Conservation (phyloP, 768 basidiomycete genomes). For the Cubamyces sp. region DNA sequence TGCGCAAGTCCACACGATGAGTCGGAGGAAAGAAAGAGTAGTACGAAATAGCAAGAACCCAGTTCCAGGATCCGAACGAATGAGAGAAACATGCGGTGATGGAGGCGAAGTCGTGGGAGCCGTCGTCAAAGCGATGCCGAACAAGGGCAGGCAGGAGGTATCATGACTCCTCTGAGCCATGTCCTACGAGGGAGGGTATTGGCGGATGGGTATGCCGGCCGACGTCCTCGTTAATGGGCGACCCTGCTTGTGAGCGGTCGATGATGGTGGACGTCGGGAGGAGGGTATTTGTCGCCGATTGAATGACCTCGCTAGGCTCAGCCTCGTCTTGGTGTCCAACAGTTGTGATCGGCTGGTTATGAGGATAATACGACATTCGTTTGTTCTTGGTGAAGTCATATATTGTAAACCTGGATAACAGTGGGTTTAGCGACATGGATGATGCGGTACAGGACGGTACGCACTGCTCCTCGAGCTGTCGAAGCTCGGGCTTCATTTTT, state of each 20-base stretch:
- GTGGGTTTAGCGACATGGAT: not conserved
- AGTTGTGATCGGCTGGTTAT: slow-evolving; percentile 65
- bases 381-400: slow-evolving; percentile 81
- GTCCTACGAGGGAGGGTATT: slow-evolving; percentile 42
- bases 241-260: slow-evolving; percentile 47
- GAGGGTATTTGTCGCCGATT: slow-evolving; percentile 44
- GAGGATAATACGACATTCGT: slow-evolving; percentile 86
- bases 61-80: slow-evolving; percentile 9
- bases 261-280: slow-evolving; percentile 48
- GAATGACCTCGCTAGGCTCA: slow-evolving; percentile 34
- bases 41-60: not conserved
- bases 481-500: slow-evolving; percentile 88
- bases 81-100: slow-evolving; percentile 4
- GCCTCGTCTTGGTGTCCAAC: slow-evolving; percentile 26
- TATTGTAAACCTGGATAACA: slow-evolving; percentile 70
- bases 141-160: not conserved
- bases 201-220: slow-evolving; percentile 22
- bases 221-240: slow-evolving; percentile 36
- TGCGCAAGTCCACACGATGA: slow-evolving; percentile 21
- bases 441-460: slow-evolving; percentile 33
- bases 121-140: not conserved
- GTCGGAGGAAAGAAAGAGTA: slow-evolving; percentile 6
- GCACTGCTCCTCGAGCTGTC: slow-evolving; percentile 92
- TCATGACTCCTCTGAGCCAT: slow-evolving; percentile 13
- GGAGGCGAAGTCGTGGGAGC: not conserved